Conservation (phyloP, 495 filamentous ascomycete genomes). For the Parmelia sp. region DNA sequence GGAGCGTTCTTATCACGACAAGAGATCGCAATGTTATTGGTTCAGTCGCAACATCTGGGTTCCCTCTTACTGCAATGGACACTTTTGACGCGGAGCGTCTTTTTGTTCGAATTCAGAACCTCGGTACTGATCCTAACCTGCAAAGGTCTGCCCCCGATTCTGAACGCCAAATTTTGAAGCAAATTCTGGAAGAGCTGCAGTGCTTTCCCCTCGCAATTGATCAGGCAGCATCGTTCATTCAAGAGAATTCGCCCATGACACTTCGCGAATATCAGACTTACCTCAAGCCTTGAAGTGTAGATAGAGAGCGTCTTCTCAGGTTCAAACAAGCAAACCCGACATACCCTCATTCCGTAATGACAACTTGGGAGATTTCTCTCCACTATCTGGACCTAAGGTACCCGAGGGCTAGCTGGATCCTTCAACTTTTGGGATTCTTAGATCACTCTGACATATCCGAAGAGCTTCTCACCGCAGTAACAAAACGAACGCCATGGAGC, state of each 20-base stretch:
- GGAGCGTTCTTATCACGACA: slow-evolving; percentile 6
- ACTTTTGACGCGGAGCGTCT: neutral
- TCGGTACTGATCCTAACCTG: neutral
- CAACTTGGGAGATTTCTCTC: slow-evolving; percentile 13
- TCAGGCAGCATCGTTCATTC: slow-evolving; percentile 13
- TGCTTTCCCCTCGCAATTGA: slow-evolving; percentile 12
- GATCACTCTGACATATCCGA: slow-evolving; percentile 7
- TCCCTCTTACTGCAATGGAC: slow-evolving; percentile 9
- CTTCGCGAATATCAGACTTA: slow-evolving; percentile 8
- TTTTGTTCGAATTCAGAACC: slow-evolving; percentile 4
- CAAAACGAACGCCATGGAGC: neutral
- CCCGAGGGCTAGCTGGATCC: slow-evolving; percentile 7
- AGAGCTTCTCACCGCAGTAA: slow-evolving; percentile 4
- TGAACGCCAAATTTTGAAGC: neutral
- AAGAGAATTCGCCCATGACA: slow-evolving; percentile 11
- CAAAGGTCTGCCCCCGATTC: neutral
- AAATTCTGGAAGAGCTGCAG: slow-evolving; percentile 8
- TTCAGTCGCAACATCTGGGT: slow-evolving; percentile 3
- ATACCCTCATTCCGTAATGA: slow-evolving; percentile 13
- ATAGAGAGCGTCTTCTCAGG: slow-evolving; percentile 9
- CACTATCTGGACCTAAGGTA: slow-evolving; percentile 5
- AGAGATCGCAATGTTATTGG: slow-evolving; percentile 9
- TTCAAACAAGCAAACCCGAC: slow-evolving; percentile 13
- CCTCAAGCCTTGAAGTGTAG: slow-evolving; percentile 9
- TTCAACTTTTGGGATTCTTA: slow-evolving; percentile 13